Evolutionary conservation across 2,329 filamentous ascomycete genomes (phyloP), one percentile per base, ranked within the genome.

Genomic region (Teratosphaeria gauchensis): DNA sequence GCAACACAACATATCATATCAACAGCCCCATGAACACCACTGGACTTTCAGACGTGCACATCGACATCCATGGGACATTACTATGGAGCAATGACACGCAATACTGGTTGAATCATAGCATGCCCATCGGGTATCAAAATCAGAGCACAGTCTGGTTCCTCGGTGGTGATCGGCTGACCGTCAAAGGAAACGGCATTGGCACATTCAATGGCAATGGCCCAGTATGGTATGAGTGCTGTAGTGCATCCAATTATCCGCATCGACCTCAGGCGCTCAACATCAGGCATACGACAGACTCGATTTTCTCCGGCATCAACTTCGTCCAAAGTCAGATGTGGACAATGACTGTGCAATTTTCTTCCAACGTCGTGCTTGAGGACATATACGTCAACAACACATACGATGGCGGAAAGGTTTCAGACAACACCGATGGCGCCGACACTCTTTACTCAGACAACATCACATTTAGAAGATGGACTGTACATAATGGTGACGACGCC

Each of bases 151-250:
- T 79, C 0, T 83, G 79, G 78, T 70, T 78, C 56, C 76, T 84
- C 61, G 81, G 82, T 16, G 83, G 83, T 4, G 70, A 78, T 12
- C 75, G 78, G 33, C 71, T 86, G 28, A 67, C 71, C 9, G 75
- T 80, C 61, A 72, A 79, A 35, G 82, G 81, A 9, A 70, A 78
- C 63, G 78, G 78, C 12, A 68, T 70, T 21, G 83, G 83, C 4
- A 82, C 78, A 2, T 70, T 85, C 14, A 76, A 84, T 65, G 82
- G 83, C 9, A 84, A 85, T 64, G 83, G 83, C 1, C 79, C 84
- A 64, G 75, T 77, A 2, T 42, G 35, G 35, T 42, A 42, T 16
- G 12, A 12, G 2, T 42, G 35, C 11, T 85, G 82, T 19, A 52
- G 30, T 11, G 9, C 21, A n/a, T 75, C 73, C 33, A 82, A 83